Base-by-base conservation (phyloP, 2,329 filamentous ascomycete genomes). In the Stenocarpella maydis region DNA sequence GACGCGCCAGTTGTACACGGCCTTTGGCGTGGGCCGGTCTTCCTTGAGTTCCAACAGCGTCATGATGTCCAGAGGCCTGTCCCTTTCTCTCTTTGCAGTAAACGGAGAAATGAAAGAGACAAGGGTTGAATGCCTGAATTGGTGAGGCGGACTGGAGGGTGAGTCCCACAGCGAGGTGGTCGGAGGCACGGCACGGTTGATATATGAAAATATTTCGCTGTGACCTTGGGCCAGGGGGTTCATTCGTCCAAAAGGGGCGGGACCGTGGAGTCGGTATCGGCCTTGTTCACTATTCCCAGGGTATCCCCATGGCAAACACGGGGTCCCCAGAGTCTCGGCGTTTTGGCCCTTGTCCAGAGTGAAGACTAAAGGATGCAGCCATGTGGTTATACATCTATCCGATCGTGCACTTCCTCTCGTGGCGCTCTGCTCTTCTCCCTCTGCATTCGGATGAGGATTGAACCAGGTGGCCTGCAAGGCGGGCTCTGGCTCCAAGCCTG, bases 1-100 rank as follows among this genome's bases (percentile, higher is more conserved):
- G 69, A 89, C 85, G 49, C 86, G 83, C 86, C 86, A 89, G 78
- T 88, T 88, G 82, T 89, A 89, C 70, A 89, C 86, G 71, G 81
- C 82, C 73, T 81, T 80, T 5, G 86, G 87, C 78, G 86, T 88
- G 43, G 86, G 85, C 79, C 86, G 77, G 74, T 88, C 86, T 76
- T 88, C 86, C 47, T 84, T 83, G 70, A 88, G 80, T 26, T 82
- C 76, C 66, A 88, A 80, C 72, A 88, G 76, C 19, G 74, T 75
- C 78, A 79, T 79, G 53, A 65, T 75, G 72, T 52, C 45, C 54
- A 43, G n/a, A 63, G 34, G 21, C 37, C 37, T 65, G 21, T 54
- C 52, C 52, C 52, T 47, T 34, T 47, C 43, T 45, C 47, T 28
- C 54, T 31, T 43, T 41, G 28, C 17, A 31, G 49, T 21, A 26